These are phyloP conservation scores for Pterocarpus santalinus DNA, from an alignment of 306 rosid species.

Conservation along the genomic window DNA sequence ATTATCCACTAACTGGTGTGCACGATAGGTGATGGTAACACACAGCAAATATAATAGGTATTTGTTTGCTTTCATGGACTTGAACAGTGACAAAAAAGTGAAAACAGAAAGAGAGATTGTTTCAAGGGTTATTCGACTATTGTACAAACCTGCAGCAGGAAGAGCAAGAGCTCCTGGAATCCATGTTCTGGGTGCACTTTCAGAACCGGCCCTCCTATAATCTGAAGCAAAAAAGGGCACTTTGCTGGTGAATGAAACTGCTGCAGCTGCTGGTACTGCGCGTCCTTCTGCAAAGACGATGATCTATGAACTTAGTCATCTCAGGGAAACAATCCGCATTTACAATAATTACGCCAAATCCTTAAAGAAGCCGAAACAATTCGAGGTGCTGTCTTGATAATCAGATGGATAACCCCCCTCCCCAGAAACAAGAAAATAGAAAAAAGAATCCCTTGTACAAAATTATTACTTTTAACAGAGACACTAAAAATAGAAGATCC, in stretches of 20 bases:
- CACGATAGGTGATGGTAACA: not conserved
- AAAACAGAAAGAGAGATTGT: conserved; percentile 7
- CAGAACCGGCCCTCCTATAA: conserved; percentile 59
- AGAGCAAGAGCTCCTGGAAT: conserved; percentile 78
- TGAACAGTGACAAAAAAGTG: conserved; percentile 14
- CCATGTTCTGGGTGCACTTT: conserved; percentile 65
- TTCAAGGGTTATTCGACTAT: not conserved
- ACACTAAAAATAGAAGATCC: no score
- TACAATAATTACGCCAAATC: not conserved
- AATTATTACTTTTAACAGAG: not conserved
- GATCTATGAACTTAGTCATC: not conserved
- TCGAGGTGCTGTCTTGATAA: not conserved
- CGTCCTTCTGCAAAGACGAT: conserved; percentile 66
- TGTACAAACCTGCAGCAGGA: conserved; percentile 77
- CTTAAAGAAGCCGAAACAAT: not conserved
- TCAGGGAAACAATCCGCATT: conserved; percentile 21
- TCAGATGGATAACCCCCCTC: conserved; percentile 2
- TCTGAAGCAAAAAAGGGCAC: conserved; percentile 58
- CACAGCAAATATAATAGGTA: conserved; percentile 11
- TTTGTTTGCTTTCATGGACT: not conserved
- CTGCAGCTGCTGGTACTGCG: conserved; percentile 70
- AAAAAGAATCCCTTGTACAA: not conserved
- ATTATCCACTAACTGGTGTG: not conserved
- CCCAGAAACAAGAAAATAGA: not conserved
- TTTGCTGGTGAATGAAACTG: conserved; percentile 61